Percentiles rank a stretch among this genome's conserved stretches.
phyloP scores from a whole-genome alignment of 116 monocot genomes.

The Iris pallida region DNA sequence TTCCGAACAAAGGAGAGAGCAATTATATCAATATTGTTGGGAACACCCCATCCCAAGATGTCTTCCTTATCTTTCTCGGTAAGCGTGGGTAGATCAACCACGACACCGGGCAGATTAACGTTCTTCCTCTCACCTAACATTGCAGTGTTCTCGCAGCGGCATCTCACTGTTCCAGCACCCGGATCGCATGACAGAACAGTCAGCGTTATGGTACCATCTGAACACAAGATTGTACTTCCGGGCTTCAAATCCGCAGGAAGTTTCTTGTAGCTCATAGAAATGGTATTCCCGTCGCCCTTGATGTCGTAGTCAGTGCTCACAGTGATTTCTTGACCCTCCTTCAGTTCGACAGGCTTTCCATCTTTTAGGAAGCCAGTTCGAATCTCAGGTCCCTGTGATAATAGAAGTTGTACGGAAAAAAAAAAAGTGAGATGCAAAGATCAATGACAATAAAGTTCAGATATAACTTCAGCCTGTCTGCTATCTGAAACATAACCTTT shows the following conservation, averaged over 20 bases:
- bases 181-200: constrained; percentile 70
- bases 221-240: constrained; percentile 63
- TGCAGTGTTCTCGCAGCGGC: constrained; percentile 74
- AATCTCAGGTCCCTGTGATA: constrained; percentile 78
- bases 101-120: constrained; percentile 76
- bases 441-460: background rate
- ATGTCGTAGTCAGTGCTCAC: constrained; percentile 66
- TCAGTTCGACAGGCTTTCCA: constrained; percentile 72
- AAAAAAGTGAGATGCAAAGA: background rate
- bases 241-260: constrained; percentile 73
- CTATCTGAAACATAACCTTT: too few relatives aligned
- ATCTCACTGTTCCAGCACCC: constrained; percentile 56
- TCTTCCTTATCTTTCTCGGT: constrained; percentile 88
- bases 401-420: background rate
- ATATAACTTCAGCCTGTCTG: too few relatives aligned
- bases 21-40: constrained; percentile 80
- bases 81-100: constrained; percentile 79
- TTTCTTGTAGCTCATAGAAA: constrained; percentile 90
- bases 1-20: constrained; percentile 88
- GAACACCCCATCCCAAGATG: constrained; percentile 81
- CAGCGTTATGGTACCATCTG: constrained; percentile 77
- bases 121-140: constrained; percentile 87
- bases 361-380: constrained; percentile 85
- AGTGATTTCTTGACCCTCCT: constrained; percentile 68
- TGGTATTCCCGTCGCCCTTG: constrained; percentile 65